Conservation (phyloP, 169 alveolate species). For the Theileria annulata region DNA sequence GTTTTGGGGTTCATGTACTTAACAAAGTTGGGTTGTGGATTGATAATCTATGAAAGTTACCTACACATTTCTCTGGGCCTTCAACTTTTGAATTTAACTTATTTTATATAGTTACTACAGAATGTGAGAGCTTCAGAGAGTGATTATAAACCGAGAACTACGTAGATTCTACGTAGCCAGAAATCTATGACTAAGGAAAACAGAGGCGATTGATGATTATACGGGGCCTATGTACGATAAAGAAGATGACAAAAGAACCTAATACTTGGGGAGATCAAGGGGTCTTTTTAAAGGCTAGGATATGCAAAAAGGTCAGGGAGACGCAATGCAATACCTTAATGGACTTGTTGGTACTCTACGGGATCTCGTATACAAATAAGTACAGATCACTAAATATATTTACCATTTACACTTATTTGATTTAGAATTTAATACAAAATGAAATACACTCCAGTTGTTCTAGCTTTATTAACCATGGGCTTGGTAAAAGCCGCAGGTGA, state of each 20-base stretch:
- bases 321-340: background rate
- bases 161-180: background rate
- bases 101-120: background rate
- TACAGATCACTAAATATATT: slow-evolving; percentile 11
- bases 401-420: background rate
- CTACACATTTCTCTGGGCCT: background rate
- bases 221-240: background rate
- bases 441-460: slow-evolving; percentile 8
- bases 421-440: background rate
- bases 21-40: background rate
- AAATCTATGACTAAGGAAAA: background rate
- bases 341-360: background rate
- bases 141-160: background rate
- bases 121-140: background rate
- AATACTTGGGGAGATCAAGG: background rate
- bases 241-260: background rate
- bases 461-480: slow-evolving; percentile 9
- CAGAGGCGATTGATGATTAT: background rate
- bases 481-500: background rate
- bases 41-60: background rate
- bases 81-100: background rate
- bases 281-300: background rate
- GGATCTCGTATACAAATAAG: background rate
- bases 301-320: background rate
- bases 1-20: background rate